Percentiles rank a stretch among this genome's conserved stretches.
Evolutionary conservation across 805 yeast species (phyloP).

Genomic region (Teunomyces barrocoloradensis): DNA sequence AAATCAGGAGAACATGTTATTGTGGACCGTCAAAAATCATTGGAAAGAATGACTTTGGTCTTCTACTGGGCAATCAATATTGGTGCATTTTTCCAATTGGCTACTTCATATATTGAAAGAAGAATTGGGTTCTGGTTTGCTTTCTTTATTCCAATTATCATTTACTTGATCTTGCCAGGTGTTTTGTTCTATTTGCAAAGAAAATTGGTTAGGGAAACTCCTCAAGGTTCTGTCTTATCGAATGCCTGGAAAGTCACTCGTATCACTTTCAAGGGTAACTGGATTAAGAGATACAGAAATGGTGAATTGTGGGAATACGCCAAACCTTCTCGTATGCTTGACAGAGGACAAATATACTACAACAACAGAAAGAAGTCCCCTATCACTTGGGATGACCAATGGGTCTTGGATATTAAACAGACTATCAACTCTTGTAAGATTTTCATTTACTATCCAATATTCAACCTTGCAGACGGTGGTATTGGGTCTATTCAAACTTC

Average conservation of each 20-base stretch:
- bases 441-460: conserved; percentile 42
- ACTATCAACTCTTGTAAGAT: conserved; percentile 46
- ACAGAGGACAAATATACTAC: conserved; percentile 39
- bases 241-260: conserved; percentile 40
- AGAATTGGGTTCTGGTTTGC: conserved; percentile 56
- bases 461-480: conserved; percentile 46
- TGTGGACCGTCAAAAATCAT: conserved; percentile 43
- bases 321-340: conserved; percentile 42
- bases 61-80: conserved; percentile 57
- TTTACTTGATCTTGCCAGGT: conserved; percentile 31
- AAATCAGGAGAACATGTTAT: conserved; percentile 66
- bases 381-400: conserved; percentile 43
- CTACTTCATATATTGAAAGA: conserved; percentile 51
- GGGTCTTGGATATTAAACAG: conserved; percentile 45
- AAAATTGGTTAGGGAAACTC: conserved; percentile 28
- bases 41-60: conserved; percentile 41
- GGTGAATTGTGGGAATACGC: conserved; percentile 51
- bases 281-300: conserved; percentile 37
- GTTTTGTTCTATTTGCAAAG: conserved; percentile 25
- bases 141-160: conserved; percentile 43
- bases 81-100: conserved; percentile 53
- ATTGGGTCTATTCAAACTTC: conserved; percentile 48
- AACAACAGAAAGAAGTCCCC: conserved; percentile 17
- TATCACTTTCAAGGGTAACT: conserved; percentile 43
- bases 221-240: conserved; percentile 48